Percentiles rank a stretch among this genome's conserved stretches.
Evolutionary conservation across 2,329 filamentous ascomycete species (phyloP).

Genomic region (Juglanconis sp.): DNA sequence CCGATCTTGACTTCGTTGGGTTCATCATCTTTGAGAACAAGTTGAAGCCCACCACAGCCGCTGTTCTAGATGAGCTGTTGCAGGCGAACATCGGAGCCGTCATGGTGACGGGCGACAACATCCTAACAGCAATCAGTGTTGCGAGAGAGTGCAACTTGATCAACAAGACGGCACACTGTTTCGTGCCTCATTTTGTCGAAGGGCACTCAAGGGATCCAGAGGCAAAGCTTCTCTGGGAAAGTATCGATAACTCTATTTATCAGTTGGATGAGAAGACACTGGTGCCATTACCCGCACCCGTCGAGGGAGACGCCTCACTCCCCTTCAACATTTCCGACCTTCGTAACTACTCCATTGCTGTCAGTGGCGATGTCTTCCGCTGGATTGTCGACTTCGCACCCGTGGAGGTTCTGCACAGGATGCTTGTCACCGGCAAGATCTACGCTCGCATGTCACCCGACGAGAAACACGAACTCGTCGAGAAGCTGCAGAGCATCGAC

Average conservation of each 20-base stretch:
- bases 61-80: slow-evolving; percentile 76
- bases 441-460: slow-evolving; percentile 99
- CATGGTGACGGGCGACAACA: slow-evolving; percentile 99
- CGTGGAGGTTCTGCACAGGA: slow-evolving; percentile 73
- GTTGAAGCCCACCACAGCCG: slow-evolving; percentile 80
- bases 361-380: slow-evolving; percentile 91
- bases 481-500: slow-evolving; percentile 93
- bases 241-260: slow-evolving; percentile 81
- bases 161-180: slow-evolving; percentile 79
- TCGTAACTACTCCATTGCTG: slow-evolving; percentile 81
- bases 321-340: slow-evolving; percentile 81
- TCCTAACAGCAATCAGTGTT: slow-evolving; percentile 92
- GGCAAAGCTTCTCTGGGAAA: slow-evolving; percentile 81
- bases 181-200: slow-evolving; percentile 82
- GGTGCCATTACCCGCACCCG: slow-evolving; percentile 66
- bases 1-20: slow-evolving; percentile 78
- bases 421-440: slow-evolving; percentile 88
- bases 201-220: slow-evolving; percentile 73
- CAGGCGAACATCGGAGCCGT: slow-evolving; percentile 82
- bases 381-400: slow-evolving; percentile 93
- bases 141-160: slow-evolving; percentile 86
- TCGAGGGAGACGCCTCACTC: slow-evolving; percentile 73
- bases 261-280: slow-evolving; percentile 77
- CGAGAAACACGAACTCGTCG: slow-evolving; percentile 95
- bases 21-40: slow-evolving; percentile 99